phyloP scores from a whole-genome alignment of 2,329 filamentous ascomycete species.

The Fusarium pilosicola region DNA sequence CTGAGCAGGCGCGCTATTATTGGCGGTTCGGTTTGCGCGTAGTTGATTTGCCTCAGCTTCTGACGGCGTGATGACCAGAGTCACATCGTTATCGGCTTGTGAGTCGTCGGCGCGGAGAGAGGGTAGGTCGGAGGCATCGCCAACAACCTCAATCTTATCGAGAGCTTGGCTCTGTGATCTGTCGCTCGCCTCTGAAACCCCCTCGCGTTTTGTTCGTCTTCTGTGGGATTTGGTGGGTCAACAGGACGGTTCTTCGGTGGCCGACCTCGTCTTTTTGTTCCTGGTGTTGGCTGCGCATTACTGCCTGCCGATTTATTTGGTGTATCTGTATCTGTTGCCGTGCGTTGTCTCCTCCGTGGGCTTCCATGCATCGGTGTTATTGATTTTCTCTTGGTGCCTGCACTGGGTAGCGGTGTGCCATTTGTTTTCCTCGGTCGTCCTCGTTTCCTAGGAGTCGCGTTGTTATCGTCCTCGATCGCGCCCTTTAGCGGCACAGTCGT shows the following conservation, averaged over 20 bases:
- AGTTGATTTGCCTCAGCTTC: slow-evolving; percentile 26
- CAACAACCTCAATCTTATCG: slow-evolving; percentile 42
- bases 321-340: slow-evolving; percentile 42
- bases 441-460: slow-evolving; percentile 53
- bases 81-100: slow-evolving; percentile 43
- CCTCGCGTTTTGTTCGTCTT: slow-evolving; percentile 25
- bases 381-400: slow-evolving; percentile 56
- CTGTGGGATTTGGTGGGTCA: slow-evolving; percentile 44
- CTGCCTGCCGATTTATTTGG: slow-evolving; percentile 39
- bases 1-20: slow-evolving; percentile 34
- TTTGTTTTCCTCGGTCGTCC: slow-evolving; percentile 61
- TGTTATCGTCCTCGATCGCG: slow-evolving; percentile 49
- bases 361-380: slow-evolving; percentile 56
- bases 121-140: slow-evolving; percentile 30
- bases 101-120: slow-evolving; percentile 41
- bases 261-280: slow-evolving; percentile 44
- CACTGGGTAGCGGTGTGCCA: slow-evolving; percentile 61
- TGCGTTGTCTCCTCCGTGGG: slow-evolving; percentile 49
- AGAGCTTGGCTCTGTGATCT: slow-evolving; percentile 39
- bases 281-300: slow-evolving; percentile 47
- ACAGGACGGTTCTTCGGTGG: slow-evolving; percentile 43
- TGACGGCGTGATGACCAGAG: slow-evolving; percentile 39
- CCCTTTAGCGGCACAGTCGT: slow-evolving; percentile 61
- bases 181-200: slow-evolving; percentile 21
- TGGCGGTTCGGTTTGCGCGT: slow-evolving; percentile 12